Percentiles rank a stretch among this genome's conserved stretches.
Evolutionary conservation across 768 basidiomycete genomes (phyloP).

Genomic region (Tulasnella sp.): DNA sequence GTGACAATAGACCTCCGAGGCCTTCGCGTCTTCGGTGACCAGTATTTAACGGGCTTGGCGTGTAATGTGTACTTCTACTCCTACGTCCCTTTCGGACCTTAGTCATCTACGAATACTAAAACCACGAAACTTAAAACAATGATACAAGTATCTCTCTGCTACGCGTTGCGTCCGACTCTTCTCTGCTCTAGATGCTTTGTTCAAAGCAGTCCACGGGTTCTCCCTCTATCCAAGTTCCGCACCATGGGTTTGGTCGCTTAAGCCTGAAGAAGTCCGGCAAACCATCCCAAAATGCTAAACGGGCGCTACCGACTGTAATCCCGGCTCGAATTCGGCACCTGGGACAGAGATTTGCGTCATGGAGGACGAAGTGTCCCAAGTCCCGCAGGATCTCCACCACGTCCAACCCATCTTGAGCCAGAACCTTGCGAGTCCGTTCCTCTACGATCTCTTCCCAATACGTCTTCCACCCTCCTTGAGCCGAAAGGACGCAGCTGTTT

Average conservation of each 20-base stretch:
- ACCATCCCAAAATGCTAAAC: neutral
- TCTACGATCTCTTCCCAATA: neutral
- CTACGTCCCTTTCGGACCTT: neutral
- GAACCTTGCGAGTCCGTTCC: neutral
- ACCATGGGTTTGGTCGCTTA: neutral
- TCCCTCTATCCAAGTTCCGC: neutral
- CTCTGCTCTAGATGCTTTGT: neutral
- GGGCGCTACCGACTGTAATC: neutral
- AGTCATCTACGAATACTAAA: neutral
- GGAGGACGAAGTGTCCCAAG: neutral
- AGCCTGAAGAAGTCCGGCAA: neutral
- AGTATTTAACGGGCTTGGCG: neutral
- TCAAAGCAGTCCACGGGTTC: neutral
- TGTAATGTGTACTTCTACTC: conserved; percentile 5
- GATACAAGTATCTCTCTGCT: neutral
- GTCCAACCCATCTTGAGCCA: neutral
- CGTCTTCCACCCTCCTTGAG: neutral
- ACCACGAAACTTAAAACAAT: neutral
- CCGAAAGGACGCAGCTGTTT: neutral
- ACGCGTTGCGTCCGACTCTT: neutral
- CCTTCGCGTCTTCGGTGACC: conserved; percentile 16
- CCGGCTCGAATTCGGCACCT: neutral
- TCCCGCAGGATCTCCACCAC: neutral
- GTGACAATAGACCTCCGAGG: conserved; percentile 13
- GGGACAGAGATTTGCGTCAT: neutral